Conservation (phyloP, 73 alveolate genomes). For the Symbiodinium natans region DNA sequence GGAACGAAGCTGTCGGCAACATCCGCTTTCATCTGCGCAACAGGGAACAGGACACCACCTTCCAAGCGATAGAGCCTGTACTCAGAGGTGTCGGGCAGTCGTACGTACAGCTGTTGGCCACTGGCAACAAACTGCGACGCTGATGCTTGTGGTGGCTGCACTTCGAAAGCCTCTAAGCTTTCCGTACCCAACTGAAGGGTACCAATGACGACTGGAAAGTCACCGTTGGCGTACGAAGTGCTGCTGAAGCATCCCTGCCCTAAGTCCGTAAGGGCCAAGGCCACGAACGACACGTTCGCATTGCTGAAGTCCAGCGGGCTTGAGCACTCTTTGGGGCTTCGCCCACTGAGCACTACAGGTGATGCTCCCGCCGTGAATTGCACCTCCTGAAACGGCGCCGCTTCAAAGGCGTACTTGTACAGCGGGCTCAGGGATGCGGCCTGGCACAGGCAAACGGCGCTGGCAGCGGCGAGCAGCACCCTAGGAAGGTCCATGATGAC, state of each 20-base stretch:
- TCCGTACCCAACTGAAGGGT: neutral
- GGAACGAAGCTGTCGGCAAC: neutral
- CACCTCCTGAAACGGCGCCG: neutral
- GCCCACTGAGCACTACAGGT: slow-evolving; percentile 15
- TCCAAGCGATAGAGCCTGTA: neutral
- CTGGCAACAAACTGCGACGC: neutral
- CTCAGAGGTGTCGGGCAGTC: neutral
- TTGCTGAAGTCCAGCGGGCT: neutral
- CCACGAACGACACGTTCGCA: neutral
- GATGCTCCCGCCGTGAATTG: neutral
- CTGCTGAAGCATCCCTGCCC: slow-evolving; percentile 2
- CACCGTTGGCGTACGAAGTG: neutral
- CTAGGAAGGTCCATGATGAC: neutral
- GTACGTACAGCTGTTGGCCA: neutral
- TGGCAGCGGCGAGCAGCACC: neutral
- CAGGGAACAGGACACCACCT: neutral
- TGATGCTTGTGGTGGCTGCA: slow-evolving; percentile 2
- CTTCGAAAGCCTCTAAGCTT: neutral
- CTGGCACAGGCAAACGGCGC: neutral
- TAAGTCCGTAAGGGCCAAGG: neutral
- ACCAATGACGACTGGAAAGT: neutral
- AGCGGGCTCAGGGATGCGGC: neutral
- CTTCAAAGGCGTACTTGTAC: neutral
- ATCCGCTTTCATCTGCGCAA: neutral
- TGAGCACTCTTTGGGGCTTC: neutral